These are phyloP conservation scores for Sporothrix brunneoviolacea DNA, from an alignment of 2,329 filamentous ascomycete species.

Conservation along the genomic window DNA sequence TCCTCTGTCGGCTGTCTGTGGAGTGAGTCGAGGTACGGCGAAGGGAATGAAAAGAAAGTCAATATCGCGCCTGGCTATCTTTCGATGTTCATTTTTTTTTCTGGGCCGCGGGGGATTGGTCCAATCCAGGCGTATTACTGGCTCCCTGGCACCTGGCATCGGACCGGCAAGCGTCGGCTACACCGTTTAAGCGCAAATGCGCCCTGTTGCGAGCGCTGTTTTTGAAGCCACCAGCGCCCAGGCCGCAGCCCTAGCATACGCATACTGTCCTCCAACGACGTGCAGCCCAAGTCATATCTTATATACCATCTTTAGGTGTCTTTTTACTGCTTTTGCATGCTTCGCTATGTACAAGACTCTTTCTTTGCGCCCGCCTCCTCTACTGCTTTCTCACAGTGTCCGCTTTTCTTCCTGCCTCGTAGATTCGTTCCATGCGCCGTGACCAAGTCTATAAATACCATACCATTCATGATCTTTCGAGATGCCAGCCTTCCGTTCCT, in stretches of 20 bases:
- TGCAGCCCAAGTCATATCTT: no score
- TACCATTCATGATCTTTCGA: not conserved
- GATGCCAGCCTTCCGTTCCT: not conserved
- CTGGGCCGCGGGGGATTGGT: not conserved
- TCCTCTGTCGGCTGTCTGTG: not conserved
- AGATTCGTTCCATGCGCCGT: not conserved
- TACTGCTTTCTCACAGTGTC: no score
- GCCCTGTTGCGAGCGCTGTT: no score
- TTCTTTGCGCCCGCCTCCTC: no score
- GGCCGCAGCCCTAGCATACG: no score
- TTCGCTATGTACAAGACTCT: no score
- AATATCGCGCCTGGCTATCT: not conserved
- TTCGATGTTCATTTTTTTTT: constrained; percentile 10
- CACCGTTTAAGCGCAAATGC: not conserved
- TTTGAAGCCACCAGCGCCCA: no score
- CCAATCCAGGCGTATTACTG: not conserved
- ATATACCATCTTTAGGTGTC: no score
- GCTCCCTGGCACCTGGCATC: constrained; percentile 6
- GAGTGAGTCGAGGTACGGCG: not conserved
- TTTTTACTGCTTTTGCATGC: no score
- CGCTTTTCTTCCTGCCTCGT: no score
- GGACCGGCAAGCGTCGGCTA: constrained; percentile 11
- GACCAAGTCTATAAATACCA: constrained; percentile 3
- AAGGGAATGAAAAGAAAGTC: not conserved
- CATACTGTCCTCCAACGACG: no score